Evolutionary conservation across 116 monocot genomes (phyloP), one percentile per base, ranked within the genome.

Genomic region (Phalaenopsis hybrid): DNA sequence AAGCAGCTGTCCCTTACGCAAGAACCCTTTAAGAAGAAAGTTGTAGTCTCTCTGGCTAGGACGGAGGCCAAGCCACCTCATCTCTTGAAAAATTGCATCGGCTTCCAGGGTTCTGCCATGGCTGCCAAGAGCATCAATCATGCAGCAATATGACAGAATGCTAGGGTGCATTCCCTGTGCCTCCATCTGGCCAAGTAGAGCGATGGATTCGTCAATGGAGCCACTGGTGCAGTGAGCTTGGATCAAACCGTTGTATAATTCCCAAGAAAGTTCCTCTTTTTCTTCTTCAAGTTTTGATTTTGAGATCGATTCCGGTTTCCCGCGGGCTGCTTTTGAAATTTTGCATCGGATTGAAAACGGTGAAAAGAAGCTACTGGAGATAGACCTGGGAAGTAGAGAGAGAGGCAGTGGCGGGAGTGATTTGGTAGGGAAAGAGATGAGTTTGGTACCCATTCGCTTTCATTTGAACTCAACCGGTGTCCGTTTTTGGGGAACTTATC

Each of bases 51-150:
- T 58, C 37, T 57, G 31, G 28, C 79, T 52, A 12, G 81, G 88
- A 5, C 48, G 79, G 57, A 83, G 70, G 21, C 89, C 89, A 25
- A 74, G 23, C 55, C 57, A 79, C 67, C 76, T 83, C 86, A 93
- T 84, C 84, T 95, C 93, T 2, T n/a, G 83, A 80, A 95, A 90
- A 17, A 93, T 6, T 1, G 88, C 90, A 21, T 95, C 93, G 16
- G 91, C 93, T 79, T 93, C 91, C 17, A 90, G 83, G 50, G 91
- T 93, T n/a, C 95, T 84, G 7, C 95, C 95, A 65, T 80, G 73
- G 82, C 15, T 37, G 8, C 87, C 90, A 16, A 95, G 88, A 44
- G 87, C 79, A 34, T 20, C 65, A 85, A 95, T 78, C 37, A 93
- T 74, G 69, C 46, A 63, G 52, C 80, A 77, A 84, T 90, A 93